Base-by-base conservation (phyloP, 345 rosid species). In the Stellera chamaejasme region DNA sequence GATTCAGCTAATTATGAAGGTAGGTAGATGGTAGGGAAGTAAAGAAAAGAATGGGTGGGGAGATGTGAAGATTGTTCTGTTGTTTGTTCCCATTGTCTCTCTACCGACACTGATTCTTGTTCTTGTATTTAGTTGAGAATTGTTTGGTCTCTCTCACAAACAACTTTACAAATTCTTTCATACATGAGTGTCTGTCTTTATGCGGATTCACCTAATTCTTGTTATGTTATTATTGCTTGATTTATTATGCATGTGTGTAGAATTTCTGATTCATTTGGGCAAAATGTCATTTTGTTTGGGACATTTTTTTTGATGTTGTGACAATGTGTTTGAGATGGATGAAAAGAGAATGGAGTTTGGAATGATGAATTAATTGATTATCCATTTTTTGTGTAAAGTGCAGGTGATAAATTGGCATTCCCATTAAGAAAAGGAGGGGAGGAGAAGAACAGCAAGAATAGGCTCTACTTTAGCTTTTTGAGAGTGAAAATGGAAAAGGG, bases 401-500 rank as follows among this genome's bases (percentile, higher is more conserved):
- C 83, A 73, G 81, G 61, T 66, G 39, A 32, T 32, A 32, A 32
- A 32, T 32, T 32, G 39, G 7, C 9, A 32, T 32, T 32, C 9
- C 6, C 39, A 32, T 32, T 57, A 48, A 43, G 60, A 28, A 36
- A 60, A 56, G 39, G 66, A 55, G 48, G 64, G 64, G 59, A 77
- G 52, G 66, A 62, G 66, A 48, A 43, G 42, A 25, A 64, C 45
- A 63, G 50, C 72, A 65, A 32, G 39, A 3, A 1, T 32, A 32
- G 39, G 39, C 39, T 2, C 9, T 32, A 76, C 70, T 69, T 75
- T 72, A 60, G 69, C 72, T 69, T 70, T 52, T 64, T 56, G 65
- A 43, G 60, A 66, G 65, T 56, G 73, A 54, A 52, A 56, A 54
- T 42, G 57, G 43, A 46, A 6, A 60, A 28, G 13, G 62, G 13